Evolutionary conservation across 2,329 filamentous ascomycete genomes (phyloP), one percentile per base, ranked within the genome.

Genomic region (Trichoderma simmonsii): DNA sequence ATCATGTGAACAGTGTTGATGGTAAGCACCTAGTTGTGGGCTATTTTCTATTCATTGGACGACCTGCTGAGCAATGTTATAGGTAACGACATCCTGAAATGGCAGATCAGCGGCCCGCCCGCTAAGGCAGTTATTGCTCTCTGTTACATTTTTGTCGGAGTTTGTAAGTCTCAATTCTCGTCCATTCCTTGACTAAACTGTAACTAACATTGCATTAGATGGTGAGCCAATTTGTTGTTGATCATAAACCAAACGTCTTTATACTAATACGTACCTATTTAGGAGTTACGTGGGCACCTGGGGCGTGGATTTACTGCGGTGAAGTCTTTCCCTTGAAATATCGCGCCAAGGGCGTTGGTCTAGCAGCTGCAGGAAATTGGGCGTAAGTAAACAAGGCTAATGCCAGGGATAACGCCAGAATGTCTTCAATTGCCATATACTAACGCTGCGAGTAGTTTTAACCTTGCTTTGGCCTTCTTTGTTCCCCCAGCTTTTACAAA

Each of bases 301-400:
- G 64, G 14, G 34, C 34, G 14, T 36, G 34, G 34, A 36, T 36
- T 21, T 67, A 67, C 64, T 67, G 51, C 24, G 64, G 64, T 30
- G 64, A 67, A 59, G 34, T 67, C 3, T 67, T 67, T 18, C 63
- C 64, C 12, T 36, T 67, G 15, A 67, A 67, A 9, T 67, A 57
- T 28, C 32, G 64, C 71, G 85, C 85, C 70, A 88, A 87, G 76
- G 85, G 84, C 54, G 85, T 87, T 8, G 84, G 85, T 24, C 79
- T 88, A 2, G 79, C 85, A 0, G 86, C 86, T 1, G 84, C 85
- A 3, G 32, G 79, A 30, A 81, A 82, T 73, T 81, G 80, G 80
- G 72, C 78, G 71, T 72, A 70, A 26, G 66, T 70, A 15, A 11
- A 18, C 3, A 34, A 4, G 4, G 3, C 34, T 21, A 4, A 51